These are phyloP conservation scores for Begonia masoniana DNA, from an alignment of 306 rosid genomes.

Conservation along the genomic window DNA sequence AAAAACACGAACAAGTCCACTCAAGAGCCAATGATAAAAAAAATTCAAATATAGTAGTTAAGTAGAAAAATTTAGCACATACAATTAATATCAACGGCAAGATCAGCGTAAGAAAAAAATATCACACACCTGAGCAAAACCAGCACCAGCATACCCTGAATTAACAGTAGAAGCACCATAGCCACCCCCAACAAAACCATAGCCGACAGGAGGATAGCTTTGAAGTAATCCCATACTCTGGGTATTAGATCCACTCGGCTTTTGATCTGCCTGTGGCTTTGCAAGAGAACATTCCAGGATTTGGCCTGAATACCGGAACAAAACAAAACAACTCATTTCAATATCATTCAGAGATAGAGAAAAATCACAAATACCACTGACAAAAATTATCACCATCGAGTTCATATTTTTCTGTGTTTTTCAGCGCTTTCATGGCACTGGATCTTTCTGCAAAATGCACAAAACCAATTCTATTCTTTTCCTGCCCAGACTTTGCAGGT, in stretches of 20 bases:
- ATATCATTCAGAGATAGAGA: neutral
- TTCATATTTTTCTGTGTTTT: constrained; percentile 83
- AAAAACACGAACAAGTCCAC: no score
- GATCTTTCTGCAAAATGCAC: constrained; percentile 92
- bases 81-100: no score
- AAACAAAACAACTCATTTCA: neutral
- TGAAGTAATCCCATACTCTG: constrained; percentile 75
- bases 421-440: constrained; percentile 85
- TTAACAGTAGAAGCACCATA: constrained; percentile 51
- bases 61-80: no score
- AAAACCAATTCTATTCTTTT: constrained; percentile 83
- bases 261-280: constrained; percentile 90
- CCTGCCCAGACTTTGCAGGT: constrained; percentile 79
- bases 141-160: constrained; percentile 59
- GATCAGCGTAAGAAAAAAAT: neutral
- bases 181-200: constrained; percentile 58
- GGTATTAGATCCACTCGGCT: constrained; percentile 46
- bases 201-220: constrained; percentile 67
- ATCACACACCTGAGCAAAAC: constrained; percentile 58
- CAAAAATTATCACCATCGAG: constrained; percentile 45
- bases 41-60: no score
- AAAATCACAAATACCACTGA: neutral
- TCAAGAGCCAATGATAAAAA: no score
- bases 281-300: constrained; percentile 87
- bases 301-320: constrained; percentile 47